Conservation (phyloP, 2,329 filamentous ascomycete species). For the Hypoxylon sp. region DNA sequence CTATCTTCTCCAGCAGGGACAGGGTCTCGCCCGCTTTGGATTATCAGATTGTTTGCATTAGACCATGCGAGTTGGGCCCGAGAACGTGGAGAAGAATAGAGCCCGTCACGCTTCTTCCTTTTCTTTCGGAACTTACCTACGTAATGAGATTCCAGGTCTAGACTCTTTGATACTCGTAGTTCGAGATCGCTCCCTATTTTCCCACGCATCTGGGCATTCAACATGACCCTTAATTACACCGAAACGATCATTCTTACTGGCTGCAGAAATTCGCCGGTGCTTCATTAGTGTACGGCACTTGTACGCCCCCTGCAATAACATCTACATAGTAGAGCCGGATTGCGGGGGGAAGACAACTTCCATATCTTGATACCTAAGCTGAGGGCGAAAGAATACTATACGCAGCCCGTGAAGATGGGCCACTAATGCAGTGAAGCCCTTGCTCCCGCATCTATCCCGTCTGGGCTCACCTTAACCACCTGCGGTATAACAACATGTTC, state of each 20-base stretch:
- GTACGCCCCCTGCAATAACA: constrained; percentile 23
- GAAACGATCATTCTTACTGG: neutral
- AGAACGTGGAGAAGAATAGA: constrained; percentile 13
- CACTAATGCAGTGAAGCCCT: constrained; percentile 29
- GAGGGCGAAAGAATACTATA: neutral
- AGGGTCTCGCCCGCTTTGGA: constrained; percentile 3
- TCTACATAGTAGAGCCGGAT: neutral
- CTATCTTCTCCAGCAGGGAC: neutral
- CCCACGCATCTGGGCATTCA: neutral
- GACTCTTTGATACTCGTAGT: constrained; percentile 6
- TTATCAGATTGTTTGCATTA: constrained; percentile 21
- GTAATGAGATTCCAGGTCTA: neutral
- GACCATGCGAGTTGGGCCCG: constrained; percentile 14
- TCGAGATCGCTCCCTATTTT: neutral
- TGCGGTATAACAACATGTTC: constrained; percentile 11
- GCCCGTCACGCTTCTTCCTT: neutral
- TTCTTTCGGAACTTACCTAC: neutral
- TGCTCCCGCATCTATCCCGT: constrained; percentile 27
- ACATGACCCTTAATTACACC: neutral
- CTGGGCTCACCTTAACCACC: constrained; percentile 13
- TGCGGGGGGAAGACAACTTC: neutral
- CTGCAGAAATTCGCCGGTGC: constrained; percentile 16
- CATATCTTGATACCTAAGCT: neutral
- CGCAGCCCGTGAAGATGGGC: neutral
- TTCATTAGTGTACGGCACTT: constrained; percentile 25